These are phyloP conservation scores for Aciculosporium take DNA, from an alignment of 2,329 filamentous ascomycete species.

Conservation along the genomic window DNA sequence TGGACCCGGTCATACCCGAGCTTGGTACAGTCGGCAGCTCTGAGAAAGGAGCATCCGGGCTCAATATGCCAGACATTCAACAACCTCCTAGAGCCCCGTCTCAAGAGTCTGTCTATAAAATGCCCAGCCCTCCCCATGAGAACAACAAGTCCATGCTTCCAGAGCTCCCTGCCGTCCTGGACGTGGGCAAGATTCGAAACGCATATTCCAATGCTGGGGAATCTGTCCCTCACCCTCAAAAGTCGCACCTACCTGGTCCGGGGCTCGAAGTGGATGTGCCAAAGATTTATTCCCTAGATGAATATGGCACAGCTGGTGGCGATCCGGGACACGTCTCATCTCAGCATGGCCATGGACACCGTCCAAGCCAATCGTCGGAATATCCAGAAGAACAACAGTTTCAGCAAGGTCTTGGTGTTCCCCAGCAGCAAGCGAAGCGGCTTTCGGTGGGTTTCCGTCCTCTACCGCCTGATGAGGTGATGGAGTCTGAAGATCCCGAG, in stretches of 20 bases:
- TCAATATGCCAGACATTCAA: conserved; percentile 15
- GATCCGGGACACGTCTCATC: conserved; percentile 4
- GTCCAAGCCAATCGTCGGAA: conserved; percentile 17
- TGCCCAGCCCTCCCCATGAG: conserved; percentile 11
- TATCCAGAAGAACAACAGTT: conserved; percentile 22
- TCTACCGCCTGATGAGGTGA: conserved; percentile 70
- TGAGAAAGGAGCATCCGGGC: conserved; percentile 12
- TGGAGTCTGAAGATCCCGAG: conserved; percentile 75
- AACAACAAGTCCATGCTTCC: conserved; percentile 8
- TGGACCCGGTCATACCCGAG: conserved; percentile 23
- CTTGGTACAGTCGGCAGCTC: conserved; percentile 22
- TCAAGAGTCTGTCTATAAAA: conserved; percentile 14
- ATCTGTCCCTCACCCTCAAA: conserved; percentile 12
- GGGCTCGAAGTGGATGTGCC: conserved; percentile 23
- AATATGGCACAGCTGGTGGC: conserved; percentile 6
- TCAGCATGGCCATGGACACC: conserved; percentile 10
- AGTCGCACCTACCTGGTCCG: conserved; percentile 18
- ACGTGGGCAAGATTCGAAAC: conserved; percentile 7
- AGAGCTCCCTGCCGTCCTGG: conserved; percentile 6
- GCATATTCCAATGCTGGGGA: conserved; percentile 10
- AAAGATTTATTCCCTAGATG: conserved; percentile 14
- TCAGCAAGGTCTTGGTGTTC: conserved; percentile 33
- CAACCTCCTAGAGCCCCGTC: conserved; percentile 17
- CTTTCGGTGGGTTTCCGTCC: conserved; percentile 67
- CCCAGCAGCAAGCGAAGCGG: conserved; percentile 39